Evolutionary conservation across 768 basidiomycete species (phyloP).

Genomic region (Collybiopsis confluens): DNA sequence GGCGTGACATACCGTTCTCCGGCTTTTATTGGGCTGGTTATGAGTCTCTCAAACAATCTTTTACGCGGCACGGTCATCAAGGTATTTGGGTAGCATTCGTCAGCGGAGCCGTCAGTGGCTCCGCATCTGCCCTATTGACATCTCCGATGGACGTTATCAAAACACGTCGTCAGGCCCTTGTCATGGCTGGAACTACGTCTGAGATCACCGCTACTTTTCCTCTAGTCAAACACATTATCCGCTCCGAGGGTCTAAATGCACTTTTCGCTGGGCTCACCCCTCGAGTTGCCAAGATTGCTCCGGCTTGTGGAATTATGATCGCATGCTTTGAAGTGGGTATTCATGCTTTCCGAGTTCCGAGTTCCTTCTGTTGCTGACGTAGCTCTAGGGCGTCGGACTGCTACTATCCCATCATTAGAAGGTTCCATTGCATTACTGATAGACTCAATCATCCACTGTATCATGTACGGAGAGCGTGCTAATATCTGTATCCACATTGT

Average conservation of each 20-base stretch:
- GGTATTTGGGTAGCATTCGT: constrained; percentile 75
- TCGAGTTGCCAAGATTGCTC: constrained; percentile 91
- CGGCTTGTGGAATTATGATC: constrained; percentile 99
- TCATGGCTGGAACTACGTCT: constrained; percentile 53
- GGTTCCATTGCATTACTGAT: background rate
- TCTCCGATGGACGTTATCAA: constrained; percentile 97
- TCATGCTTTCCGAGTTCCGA: constrained; percentile 1
- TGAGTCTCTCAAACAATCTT: constrained; percentile 70
- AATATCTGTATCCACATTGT: background rate
- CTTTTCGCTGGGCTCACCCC: constrained; percentile 84
- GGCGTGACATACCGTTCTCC: constrained; percentile 97
- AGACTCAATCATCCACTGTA: background rate
- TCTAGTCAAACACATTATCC: constrained; percentile 64
- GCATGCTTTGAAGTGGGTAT: constrained; percentile 81
- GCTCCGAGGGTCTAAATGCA: constrained; percentile 72
- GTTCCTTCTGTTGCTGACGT: constrained; percentile 10
- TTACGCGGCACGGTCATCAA: constrained; percentile 47
- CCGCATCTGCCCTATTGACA: constrained; percentile 79
- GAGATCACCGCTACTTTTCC: constrained; percentile 37
- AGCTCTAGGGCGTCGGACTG: constrained; percentile 53
- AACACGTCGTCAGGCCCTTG: constrained; percentile 82
- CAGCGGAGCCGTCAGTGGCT: constrained; percentile 90
- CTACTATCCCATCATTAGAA: constrained; percentile 33
- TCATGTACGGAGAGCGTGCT: background rate
- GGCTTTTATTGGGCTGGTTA: constrained; percentile 97